A percentile compares a stretch with the other conserved stretches of the same genome.
Evolutionary conservation across 2,329 filamentous ascomycete genomes (phyloP).

Genomic region (Arthrobotrys sphaeroides): DNA sequence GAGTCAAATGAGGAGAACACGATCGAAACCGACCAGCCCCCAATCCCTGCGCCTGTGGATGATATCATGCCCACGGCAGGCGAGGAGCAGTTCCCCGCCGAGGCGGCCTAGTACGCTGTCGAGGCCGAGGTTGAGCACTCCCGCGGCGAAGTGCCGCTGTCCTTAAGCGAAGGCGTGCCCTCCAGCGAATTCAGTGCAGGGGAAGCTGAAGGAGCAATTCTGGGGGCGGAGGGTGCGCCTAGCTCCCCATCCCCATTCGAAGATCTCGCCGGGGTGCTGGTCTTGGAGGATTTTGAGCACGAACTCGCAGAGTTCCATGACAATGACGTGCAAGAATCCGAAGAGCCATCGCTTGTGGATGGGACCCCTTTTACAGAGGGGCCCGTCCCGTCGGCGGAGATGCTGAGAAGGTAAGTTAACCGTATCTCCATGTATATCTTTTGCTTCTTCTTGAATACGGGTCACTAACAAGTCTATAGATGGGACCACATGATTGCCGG

Average conservation of each 20-base stretch:
- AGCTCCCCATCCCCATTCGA: neutral
- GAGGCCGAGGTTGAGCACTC: neutral
- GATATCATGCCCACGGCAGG: neutral
- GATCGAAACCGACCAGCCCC: neutral
- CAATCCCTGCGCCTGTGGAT: constrained; percentile 4
- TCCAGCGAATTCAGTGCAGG: neutral
- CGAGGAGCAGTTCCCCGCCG: neutral
- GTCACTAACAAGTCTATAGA: neutral
- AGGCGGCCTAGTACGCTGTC: neutral
- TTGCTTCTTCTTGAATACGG: neutral
- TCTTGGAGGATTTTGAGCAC: neutral
- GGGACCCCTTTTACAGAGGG: neutral
- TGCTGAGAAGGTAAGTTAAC: neutral
- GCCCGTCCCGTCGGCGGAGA: neutral
- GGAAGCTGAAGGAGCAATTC: neutral
- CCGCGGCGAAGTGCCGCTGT: neutral
- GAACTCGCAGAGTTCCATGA: neutral
- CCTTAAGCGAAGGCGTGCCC: neutral
- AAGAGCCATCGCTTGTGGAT: neutral
- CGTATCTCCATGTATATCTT: neutral
- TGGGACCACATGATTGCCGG: neutral
- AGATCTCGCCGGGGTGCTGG: neutral
- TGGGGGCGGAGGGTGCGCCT: neutral
- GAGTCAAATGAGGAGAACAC: neutral
- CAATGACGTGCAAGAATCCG: neutral